Evolutionary conservation across 805 yeast genomes (phyloP).

Genomic region (Alloascoidea africana): DNA sequence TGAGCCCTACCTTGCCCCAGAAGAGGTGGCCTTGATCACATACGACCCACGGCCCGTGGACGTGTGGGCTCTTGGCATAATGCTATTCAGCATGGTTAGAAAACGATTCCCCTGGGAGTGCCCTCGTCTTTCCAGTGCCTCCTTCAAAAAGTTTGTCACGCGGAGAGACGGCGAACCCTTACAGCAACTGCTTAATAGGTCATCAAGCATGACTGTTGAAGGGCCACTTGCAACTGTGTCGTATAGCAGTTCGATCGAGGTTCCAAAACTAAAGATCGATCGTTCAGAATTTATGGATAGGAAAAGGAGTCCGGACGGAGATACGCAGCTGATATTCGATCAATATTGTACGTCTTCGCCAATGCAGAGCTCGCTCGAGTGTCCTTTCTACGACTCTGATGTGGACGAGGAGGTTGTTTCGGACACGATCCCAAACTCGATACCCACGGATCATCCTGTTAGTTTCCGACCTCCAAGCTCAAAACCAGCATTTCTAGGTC

Average conservation of each 20-base stretch:
- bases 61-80: constrained; percentile 85
- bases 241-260: not conserved
- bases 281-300: no score
- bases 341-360: not conserved
- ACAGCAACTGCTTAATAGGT: not conserved
- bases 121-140: constrained; percentile 59
- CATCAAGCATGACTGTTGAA: not conserved
- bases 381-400: not conserved
- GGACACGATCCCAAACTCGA: not conserved
- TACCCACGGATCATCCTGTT: no score
- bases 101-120: constrained; percentile 93
- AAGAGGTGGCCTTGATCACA: constrained; percentile 65
- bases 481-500: no score
- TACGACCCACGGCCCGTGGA: constrained; percentile 91
- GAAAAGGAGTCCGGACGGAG: no score
- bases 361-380: not conserved
- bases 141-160: constrained; percentile 65
- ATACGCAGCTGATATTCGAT: not conserved
- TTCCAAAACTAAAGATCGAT: not conserved
- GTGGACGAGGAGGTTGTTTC: not conserved
- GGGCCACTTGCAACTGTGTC: not conserved
- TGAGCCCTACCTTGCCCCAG: constrained; percentile 87
- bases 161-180: constrained; percentile 44
- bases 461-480: no score
- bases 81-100: constrained; percentile 83